Evolutionary conservation across 192 early-diverging fungal genomes (phyloP), one percentile per base, ranked within the genome.

Genomic region (Podila clonocystis): DNA sequence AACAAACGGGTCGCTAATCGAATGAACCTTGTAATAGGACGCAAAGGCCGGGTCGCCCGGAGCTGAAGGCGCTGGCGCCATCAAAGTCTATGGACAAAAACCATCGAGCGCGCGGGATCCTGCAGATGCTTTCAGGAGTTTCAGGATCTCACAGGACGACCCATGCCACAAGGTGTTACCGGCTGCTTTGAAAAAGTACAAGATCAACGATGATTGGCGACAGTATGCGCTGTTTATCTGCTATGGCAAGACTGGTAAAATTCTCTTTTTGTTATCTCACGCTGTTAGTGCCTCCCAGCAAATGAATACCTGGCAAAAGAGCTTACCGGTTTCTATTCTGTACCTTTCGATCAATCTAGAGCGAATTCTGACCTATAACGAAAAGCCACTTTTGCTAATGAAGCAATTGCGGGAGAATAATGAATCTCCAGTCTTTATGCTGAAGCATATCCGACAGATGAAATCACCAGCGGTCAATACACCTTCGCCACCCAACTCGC

Each of bases 161-260:
- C 90, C 93, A 26, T 94, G 94, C 79, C 87, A 88, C 29, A 95
- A 94, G 64, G 94, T 98, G n/a, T 84, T 98, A 26, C 91, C 91
- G 24, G 91, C 91, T 17, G 93, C 93, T 4, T 76, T 98, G 62
- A 93, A 94, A 74, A 97, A 97, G 83, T 98, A 97, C 87, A 96
- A 96, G 61, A 92, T 98, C 29, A 82, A 75, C 41, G 95, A 95
- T 68, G 90, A 95, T 67, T 97, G 94, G 95, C 90, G 89, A 63
- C 87, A 94, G 65, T 98, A 95, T 83, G 88, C 89, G 7, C 83
- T 98, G 50, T 94, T 92, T 84, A 92, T 98, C 55, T 89, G 91
- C 59, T 95, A 88, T 69, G 92, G 91, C 13, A 88, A 86, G 9
- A 77, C 86, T 87, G 90, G 87, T 93, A 83, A 41, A 50, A 30